These are phyloP conservation scores for Vaccinium myrtillus DNA, from an alignment of 148 eudicot species.

Conservation along the genomic window DNA sequence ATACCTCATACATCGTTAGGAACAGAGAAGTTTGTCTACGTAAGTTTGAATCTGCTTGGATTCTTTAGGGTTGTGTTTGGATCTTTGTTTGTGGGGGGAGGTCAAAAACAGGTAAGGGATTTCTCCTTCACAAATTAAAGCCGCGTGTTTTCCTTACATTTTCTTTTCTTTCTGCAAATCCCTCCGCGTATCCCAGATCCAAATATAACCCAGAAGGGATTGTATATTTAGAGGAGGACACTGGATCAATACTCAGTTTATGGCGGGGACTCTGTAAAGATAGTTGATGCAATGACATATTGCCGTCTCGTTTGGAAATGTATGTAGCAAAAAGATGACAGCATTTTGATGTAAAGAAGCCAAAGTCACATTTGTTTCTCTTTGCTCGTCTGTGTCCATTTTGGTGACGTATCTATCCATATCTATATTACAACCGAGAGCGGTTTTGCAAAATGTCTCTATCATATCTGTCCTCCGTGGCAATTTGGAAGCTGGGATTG, in stretches of 20 bases:
- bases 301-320: background rate
- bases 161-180: background rate
- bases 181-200: background rate
- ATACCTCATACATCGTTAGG: constrained; percentile 33
- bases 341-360: background rate
- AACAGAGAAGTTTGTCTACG: background rate
- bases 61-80: background rate
- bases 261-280: background rate
- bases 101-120: background rate
- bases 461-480: no score
- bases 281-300: background rate
- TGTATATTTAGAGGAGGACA: background rate
- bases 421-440: no score
- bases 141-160: background rate
- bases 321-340: background rate
- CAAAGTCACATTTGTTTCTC: background rate
- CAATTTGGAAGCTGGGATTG: no score
- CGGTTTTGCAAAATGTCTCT: no score
- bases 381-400: background rate
- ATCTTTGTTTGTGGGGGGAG: background rate
- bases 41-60: background rate
- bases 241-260: background rate
- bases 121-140: no score
- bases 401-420: background rate
- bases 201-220: background rate